phyloP scores from a whole-genome alignment of 768 basidiomycete genomes.

The Rhodotorula toruloides region DNA sequence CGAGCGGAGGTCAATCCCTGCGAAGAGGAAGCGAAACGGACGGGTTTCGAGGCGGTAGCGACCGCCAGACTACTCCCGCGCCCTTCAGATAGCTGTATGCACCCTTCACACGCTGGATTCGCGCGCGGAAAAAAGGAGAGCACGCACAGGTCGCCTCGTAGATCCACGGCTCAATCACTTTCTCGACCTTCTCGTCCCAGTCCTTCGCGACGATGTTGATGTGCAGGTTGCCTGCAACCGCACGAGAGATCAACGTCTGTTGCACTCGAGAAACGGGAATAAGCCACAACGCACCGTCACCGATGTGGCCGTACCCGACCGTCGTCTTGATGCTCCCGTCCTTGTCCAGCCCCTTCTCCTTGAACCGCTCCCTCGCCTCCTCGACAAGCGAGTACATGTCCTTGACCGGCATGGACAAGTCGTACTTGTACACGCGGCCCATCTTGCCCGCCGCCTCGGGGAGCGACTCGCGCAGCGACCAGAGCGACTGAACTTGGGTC shows the following conservation, averaged over 20 bases:
- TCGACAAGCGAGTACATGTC: constrained; percentile 86
- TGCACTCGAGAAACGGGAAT: background rate
- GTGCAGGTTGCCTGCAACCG: constrained; percentile 69
- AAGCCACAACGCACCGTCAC: constrained; percentile 65
- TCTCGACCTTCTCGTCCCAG: constrained; percentile 76
- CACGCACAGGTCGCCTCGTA: constrained; percentile 73
- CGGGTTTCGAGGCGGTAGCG: no score
- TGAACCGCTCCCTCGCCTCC: constrained; percentile 64
- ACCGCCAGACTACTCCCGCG: no score
- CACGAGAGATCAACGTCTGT: background rate
- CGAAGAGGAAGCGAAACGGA: background rate
- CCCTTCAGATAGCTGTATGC: no score
- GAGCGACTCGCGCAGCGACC: constrained; percentile 86
- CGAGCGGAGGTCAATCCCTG: background rate
- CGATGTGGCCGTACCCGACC: constrained; percentile 91
- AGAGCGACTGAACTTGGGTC: constrained; percentile 79
- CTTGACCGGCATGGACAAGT: constrained; percentile 72
- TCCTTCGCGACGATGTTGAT: constrained; percentile 79
- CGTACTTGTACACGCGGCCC: constrained; percentile 92
- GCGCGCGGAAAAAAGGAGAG: constrained; percentile 4
- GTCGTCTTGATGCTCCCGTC: constrained; percentile 63
- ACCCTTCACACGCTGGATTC: no score
- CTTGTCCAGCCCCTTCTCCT: constrained; percentile 49
- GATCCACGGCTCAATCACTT: constrained; percentile 86
- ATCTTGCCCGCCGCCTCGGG: constrained; percentile 88